Evolutionary conservation across 768 basidiomycete genomes (phyloP), one percentile per base, ranked within the genome.

Genomic region (Ramaria sp.): DNA sequence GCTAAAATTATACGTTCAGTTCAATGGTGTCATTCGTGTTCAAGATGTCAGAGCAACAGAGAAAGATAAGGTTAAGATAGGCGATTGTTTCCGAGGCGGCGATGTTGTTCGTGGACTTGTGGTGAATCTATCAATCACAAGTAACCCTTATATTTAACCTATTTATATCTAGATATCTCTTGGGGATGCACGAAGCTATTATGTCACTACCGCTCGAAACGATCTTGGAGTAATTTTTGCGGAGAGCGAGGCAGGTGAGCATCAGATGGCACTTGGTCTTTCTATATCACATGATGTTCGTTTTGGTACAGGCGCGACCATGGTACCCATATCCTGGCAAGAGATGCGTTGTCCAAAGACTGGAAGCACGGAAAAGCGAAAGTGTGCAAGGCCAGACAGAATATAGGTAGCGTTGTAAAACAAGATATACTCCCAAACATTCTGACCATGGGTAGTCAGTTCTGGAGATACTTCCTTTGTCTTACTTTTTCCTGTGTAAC

Each of bases 171-270:
- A 94, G 92, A 88, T 94, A 48, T 94, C 92, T 16, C 73, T 96
- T 24, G 93, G 92, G 9, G 92, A 95, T 67, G 83, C 91, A 24
- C 80, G 89, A 42, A 90, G 85, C 61, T 95, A 95, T 69, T 94
- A 90, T 70, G 76, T 95, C 27, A 89, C 91, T 0, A 95, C 92
- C 3, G 92, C 88, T 6, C 73, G 88, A 39, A 93, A 93, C 64
- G 85, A 93, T 60, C 77, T 95, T 3, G 92, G 93, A 0, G 92
- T 95, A 8, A 85, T 94, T 50, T 93, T 88, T 65, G 92, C 91
- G 10, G 85, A 83, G 6, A 88, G 87, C 65, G 90, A 92, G 70
- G 83, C 85, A 47, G 88, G 89, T 81, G 62, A 61, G 74, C 13
- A 30, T 52, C 18, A 34, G 1, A 34, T 34, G 13, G 13, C 8